Conservation (phyloP, 1,139 yeast genomes). For the Zygotorulaspora mrakii region DNA sequence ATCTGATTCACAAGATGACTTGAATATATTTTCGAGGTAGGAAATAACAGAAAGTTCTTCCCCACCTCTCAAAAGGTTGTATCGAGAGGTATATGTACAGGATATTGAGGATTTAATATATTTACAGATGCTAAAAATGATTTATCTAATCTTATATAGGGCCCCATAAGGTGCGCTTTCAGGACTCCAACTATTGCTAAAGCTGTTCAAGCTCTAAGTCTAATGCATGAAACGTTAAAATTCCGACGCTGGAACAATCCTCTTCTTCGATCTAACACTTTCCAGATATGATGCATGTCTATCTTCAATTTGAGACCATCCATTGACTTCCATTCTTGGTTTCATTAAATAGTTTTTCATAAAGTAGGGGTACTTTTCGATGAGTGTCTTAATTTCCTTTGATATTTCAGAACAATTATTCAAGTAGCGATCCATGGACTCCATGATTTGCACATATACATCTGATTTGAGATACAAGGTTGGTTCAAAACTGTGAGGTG, state of each 20-base stretch:
- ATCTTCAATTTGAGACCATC: slow-evolving; percentile 28
- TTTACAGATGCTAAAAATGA: too few relatives aligned
- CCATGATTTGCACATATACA: slow-evolving; percentile 44
- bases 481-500: slow-evolving; percentile 27
- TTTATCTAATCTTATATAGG: too few relatives aligned
- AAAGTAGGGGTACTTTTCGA: slow-evolving; percentile 27
- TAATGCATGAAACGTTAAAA: slow-evolving; percentile 1
- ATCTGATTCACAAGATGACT: too few relatives aligned
- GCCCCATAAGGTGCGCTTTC: too few relatives aligned
- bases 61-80: too few relatives aligned
- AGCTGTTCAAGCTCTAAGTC: not conserved
- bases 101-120: too few relatives aligned
- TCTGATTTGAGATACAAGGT: slow-evolving; percentile 41
- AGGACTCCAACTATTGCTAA: too few relatives aligned
- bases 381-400: slow-evolving; percentile 16
- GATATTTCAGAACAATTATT: slow-evolving; percentile 17
- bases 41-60: too few relatives aligned
- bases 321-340: slow-evolving; percentile 21
- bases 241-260: slow-evolving; percentile 16
- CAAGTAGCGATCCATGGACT: slow-evolving; percentile 30
- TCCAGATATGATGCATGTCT: slow-evolving; percentile 20
- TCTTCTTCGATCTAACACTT: slow-evolving; percentile 23
- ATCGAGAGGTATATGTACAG: too few relatives aligned
- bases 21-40: too few relatives aligned
- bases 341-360: slow-evolving; percentile 34